Evolutionary conservation across 176 grass and related monocot species (phyloP), one percentile per base, ranked within the genome.

Genomic region (Typha latifolia): DNA sequence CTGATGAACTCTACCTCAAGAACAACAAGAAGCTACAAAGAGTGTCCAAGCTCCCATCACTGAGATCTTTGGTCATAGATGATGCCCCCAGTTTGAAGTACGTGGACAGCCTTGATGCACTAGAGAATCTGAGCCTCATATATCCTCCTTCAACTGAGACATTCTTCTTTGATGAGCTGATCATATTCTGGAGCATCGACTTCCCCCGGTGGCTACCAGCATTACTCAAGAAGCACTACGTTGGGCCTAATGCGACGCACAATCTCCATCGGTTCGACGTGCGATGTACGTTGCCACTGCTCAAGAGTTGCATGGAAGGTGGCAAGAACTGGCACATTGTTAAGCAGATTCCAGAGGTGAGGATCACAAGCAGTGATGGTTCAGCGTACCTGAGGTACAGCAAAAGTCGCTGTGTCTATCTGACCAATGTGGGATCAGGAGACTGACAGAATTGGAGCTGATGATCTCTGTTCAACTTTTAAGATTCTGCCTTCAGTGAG

Each of bases 311-410:
- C 79, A 74, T 94, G 49, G 67, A 89, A 0, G 68, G 85, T 29
- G 79, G 85, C 66, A 88, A 89, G 71, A 94, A 94, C 61, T 94
- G 90, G 90, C 82, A 69, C 4, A 63, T 89, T 12, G 70, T 94
- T 19, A 79, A 76, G 80, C 72, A 80, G 77, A 81, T 94, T 63
- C 85, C 85, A 5, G 85, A 94, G 73, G 85, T 89, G 56, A 49
- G 73, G n/a, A 80, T 79, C 57, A 79, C 48, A 12, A 89, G 73
- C 70, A 75, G 57, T 14, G 82, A 86, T 70, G 73, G 90, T 50
- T 78, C 80, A 51, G 78, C 67, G 47, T 89, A 86, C 67, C 70
- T 94, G 26, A 24, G 82, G 77, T 86, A 89, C 69, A 94, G 77
- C 82, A 94, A 86, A 67, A 70, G 27, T 16, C 73, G 79, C 2